These are phyloP conservation scores for Tetrahymena thermophila DNA, from an alignment of 73 alveolate species.

Conservation along the genomic window DNA sequence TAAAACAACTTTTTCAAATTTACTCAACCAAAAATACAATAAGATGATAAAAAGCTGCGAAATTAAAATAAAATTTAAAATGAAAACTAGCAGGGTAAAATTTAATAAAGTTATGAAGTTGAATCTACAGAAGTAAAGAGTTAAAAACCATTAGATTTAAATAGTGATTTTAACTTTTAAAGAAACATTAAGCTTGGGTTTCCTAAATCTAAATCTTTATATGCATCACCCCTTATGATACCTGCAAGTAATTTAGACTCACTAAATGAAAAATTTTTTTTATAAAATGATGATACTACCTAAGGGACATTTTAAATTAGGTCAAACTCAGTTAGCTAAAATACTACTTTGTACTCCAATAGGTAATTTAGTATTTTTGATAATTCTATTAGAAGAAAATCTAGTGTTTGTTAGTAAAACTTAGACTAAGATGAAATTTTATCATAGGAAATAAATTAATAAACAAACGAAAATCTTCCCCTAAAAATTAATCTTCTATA, in stretches of 20 bases:
- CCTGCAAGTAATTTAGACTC: background rate
- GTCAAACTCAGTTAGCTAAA: background rate
- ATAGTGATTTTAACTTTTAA: no score
- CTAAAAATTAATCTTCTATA: background rate
- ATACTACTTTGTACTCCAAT: background rate
- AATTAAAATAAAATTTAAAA: no score
- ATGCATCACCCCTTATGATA: background rate
- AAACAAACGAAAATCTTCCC: background rate
- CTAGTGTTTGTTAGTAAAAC: background rate
- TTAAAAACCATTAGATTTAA: background rate
- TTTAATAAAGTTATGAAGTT: background rate
- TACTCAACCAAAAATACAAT: background rate
- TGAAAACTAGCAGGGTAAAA: background rate
- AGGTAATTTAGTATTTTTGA: background rate
- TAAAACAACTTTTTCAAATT: background rate
- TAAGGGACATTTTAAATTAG: background rate
- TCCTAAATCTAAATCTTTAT: background rate
- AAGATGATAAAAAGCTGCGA: background rate
- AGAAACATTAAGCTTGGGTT: background rate
- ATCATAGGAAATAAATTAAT: background rate
- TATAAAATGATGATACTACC: background rate
- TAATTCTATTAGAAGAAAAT: background rate
- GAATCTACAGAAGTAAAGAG: background rate
- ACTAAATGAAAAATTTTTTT: background rate
- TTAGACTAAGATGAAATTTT: background rate